A percentile compares a stretch with the other conserved stretches of the same genome.
Evolutionary conservation across 345 rosid genomes (phyloP).

Genomic region (Rhizophora mangle): DNA sequence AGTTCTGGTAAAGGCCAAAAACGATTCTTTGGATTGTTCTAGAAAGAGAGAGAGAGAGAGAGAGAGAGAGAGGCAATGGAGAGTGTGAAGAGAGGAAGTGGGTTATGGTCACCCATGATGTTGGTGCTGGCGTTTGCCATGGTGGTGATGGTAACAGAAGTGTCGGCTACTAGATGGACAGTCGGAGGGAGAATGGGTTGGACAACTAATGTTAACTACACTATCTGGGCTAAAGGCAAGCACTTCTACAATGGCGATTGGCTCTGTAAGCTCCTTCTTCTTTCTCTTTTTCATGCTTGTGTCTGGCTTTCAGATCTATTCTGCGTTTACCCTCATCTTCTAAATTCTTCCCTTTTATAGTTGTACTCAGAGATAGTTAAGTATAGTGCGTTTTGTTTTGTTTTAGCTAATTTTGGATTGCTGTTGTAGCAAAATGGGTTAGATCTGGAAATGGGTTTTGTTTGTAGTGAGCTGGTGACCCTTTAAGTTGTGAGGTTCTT

Average conservation of each 20-base stretch:
- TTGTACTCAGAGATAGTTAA: neutral
- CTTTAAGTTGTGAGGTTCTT: conserved; percentile 5
- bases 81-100: conserved; percentile 9
- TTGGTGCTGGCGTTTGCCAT: conserved; percentile 28
- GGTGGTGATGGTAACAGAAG: conserved; percentile 39
- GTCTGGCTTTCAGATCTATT: conserved; percentile 32
- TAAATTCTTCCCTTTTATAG: neutral
- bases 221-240: conserved; percentile 72
- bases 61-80: conserved; percentile 27
- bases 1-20: neutral
- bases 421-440: conserved; percentile 10
- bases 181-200: conserved; percentile 67
- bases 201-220: conserved; percentile 70
- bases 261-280: conserved; percentile 60
- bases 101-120: conserved; percentile 22
- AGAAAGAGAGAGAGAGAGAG: conserved; percentile 33
- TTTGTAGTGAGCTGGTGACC: neutral
- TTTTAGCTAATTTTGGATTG: neutral
- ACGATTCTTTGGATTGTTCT: neutral
- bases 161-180: conserved; percentile 52
- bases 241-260: conserved; percentile 90
- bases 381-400: neutral
- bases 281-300: conserved; percentile 3
- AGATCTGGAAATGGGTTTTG: conserved; percentile 27
- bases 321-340: conserved; percentile 1